Base-by-base conservation (phyloP, 2,329 filamentous ascomycete species). In the Albifimbria verrucaria region DNA sequence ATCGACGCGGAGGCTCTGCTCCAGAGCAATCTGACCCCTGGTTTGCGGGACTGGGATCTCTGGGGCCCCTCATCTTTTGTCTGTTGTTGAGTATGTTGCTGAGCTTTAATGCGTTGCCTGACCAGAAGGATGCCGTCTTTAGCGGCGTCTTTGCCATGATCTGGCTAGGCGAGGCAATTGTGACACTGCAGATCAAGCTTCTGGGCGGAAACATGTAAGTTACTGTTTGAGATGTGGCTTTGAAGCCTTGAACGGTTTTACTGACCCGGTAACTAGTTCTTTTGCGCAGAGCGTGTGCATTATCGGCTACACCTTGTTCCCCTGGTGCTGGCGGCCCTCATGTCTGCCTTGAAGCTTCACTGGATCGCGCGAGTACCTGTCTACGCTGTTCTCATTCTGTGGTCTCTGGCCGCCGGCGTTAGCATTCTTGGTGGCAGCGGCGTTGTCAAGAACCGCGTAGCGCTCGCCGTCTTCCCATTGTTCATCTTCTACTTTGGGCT, bases 201-300 rank as follows among this genome's bases (percentile, higher is more conserved):
- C 75, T 99, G 54, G 94, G 94, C 54, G 94, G 94, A 45, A 97
- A 94, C 76, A 97, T 99, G 93, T 97, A 77, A 73, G 92, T 83
- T 48, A 20, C 51, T 45, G 18, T 17, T 12, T 28, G 23, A 11
- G 17, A 25, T 28, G 2, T 21, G 28, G 9, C 25, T 17, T 22
- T 49, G 7, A 23, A 36, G 6, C 20, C 15, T 22, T 17, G 20
- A 6, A 21, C 21, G 7, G 10, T 26, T 12, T 53, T 52, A 47
- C 65, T 69, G 59, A 66, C 56, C 26, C 18, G 45, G 3, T 28
- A 12, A 24, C 49, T 68, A 97, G 93, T 65, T 97, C 94, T 18
- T 99, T 99, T 71, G 94, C 96, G 66, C 94, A 99, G 72, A 96
- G 92, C 53, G 84, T 99, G 61, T 97, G 92, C 72, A 95, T 99